Conservation (phyloP, 73 alveolate genomes). For the Tetrahymena borealis region DNA sequence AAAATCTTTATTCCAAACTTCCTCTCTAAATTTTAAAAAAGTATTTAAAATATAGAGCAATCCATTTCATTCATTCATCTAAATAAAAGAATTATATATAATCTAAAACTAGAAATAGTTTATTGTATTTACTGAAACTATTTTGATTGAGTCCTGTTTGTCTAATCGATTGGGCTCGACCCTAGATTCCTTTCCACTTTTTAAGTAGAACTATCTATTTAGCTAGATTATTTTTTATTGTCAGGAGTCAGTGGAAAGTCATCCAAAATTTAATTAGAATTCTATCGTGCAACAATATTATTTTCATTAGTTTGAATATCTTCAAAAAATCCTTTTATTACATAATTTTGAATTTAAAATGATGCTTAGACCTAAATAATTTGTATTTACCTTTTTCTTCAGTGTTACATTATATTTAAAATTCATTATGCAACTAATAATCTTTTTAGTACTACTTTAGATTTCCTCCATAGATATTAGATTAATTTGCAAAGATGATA, state of each 20-base stretch:
- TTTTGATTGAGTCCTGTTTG: background rate
- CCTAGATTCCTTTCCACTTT: background rate
- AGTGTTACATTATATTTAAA: background rate
- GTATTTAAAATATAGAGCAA: too few relatives aligned
- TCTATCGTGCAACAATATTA: background rate
- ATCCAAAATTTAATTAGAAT: background rate
- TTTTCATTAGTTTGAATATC: background rate
- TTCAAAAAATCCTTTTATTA: background rate
- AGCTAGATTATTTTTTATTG: background rate
- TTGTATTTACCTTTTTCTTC: background rate
- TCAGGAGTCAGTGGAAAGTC: background rate
- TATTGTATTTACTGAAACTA: too few relatives aligned
- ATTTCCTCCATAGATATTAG: background rate
- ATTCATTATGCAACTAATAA: background rate
- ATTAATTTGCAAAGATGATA: background rate
- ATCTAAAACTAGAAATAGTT: too few relatives aligned
- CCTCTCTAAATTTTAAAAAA: too few relatives aligned
- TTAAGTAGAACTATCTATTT: background rate
- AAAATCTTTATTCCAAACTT: too few relatives aligned
- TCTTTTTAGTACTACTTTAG: background rate
- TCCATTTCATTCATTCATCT: too few relatives aligned
- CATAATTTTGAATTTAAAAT: background rate
- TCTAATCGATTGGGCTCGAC: background rate
- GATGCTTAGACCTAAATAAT: background rate
- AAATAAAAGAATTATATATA: too few relatives aligned